Evolutionary conservation across 106 monocot genomes (phyloP).

Genomic region (Xerophyta viscosa): DNA sequence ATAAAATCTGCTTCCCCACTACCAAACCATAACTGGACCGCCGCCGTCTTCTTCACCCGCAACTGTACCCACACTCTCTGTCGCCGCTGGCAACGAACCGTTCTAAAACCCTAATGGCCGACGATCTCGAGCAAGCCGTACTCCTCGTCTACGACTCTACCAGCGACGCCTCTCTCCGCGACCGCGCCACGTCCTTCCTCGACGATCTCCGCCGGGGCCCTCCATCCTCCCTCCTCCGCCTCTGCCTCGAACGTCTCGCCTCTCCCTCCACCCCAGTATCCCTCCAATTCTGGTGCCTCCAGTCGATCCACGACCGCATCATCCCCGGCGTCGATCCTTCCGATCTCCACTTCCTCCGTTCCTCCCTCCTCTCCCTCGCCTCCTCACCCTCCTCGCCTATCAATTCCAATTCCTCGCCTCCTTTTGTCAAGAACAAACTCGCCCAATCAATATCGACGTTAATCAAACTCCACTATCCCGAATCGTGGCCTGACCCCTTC

Average conservation of each 20-base stretch:
- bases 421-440: constrained; percentile 84
- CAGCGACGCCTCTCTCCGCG: constrained; percentile 30
- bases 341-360: constrained; percentile 40
- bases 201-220: constrained; percentile 17
- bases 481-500: constrained; percentile 45
- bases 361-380: constrained; percentile 45
- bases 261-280: constrained; percentile 22
- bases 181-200: constrained; percentile 60
- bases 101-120: too few relatives aligned
- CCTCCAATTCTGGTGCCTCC: constrained; percentile 82
- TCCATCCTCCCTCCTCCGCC: constrained; percentile 42
- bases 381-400: constrained; percentile 12
- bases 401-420: constrained; percentile 36
- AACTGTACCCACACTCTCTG: too few relatives aligned
- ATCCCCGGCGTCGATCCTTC: constrained; percentile 27
- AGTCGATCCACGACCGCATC: constrained; percentile 53
- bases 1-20: too few relatives aligned
- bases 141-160: constrained; percentile 43
- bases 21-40: too few relatives aligned
- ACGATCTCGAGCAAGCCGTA: constrained; percentile 87
- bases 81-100: too few relatives aligned
- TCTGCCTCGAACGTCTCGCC: constrained; percentile 64
- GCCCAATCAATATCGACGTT: constrained; percentile 61
- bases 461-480: constrained; percentile 60
- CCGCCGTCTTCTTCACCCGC: too few relatives aligned